Conservation (phyloP, 768 basidiomycete genomes). For the Asterophora lycoperdoides region DNA sequence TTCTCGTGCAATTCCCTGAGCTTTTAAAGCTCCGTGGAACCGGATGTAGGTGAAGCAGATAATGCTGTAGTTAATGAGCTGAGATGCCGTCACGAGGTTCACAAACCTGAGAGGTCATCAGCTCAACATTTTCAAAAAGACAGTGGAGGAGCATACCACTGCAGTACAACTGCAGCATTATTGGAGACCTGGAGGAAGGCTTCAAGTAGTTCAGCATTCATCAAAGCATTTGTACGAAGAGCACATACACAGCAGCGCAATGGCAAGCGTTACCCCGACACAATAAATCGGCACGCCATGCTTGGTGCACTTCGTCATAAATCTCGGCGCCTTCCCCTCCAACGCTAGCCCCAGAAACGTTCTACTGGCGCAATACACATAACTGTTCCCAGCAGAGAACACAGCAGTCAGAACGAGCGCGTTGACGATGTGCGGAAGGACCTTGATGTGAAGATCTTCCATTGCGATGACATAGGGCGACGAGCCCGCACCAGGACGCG, state of each 20-base stretch:
- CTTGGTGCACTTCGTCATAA: conserved; percentile 50
- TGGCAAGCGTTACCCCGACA: conserved; percentile 37
- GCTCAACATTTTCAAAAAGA: background rate
- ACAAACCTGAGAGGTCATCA: conserved; percentile 33
- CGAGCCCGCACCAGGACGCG: conserved; percentile 52
- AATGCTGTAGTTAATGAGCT: conserved; percentile 44
- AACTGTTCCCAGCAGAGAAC: conserved; percentile 72
- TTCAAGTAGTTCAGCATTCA: conserved; percentile 10
- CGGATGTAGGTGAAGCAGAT: conserved; percentile 46
- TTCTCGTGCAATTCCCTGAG: conserved; percentile 41
- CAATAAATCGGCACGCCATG: conserved; percentile 57
- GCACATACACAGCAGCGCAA: conserved; percentile 34
- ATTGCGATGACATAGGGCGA: conserved; percentile 89
- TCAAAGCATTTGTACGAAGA: background rate
- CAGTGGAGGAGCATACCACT: conserved; percentile 31
- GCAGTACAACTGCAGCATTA: conserved; percentile 42
- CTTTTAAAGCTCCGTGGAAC: conserved; percentile 42
- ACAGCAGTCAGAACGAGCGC: conserved; percentile 62
- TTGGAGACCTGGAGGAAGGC: conserved; percentile 50
- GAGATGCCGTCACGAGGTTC: conserved; percentile 46
- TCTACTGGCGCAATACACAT: conserved; percentile 56
- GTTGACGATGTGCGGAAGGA: conserved; percentile 69
- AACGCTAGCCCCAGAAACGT: conserved; percentile 54
- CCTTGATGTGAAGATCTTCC: conserved; percentile 58
- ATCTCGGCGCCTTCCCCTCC: conserved; percentile 52